A percentile compares a stretch with the other conserved stretches of the same genome.
Evolutionary conservation across 495 filamentous ascomycete species (phyloP).

Genomic region (Tuber brumale): DNA sequence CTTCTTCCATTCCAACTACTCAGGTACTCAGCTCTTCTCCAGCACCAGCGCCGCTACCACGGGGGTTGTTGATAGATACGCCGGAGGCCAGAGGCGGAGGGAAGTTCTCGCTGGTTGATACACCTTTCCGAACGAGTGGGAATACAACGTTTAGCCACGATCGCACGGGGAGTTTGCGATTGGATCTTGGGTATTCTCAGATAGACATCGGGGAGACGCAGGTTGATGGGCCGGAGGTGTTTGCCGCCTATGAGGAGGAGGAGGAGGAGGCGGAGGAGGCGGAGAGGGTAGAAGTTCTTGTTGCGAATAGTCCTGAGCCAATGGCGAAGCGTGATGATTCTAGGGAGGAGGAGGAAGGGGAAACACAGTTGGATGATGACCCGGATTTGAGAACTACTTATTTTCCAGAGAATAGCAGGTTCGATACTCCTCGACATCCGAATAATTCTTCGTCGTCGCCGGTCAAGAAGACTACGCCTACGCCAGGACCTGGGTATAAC

Average conservation of each 20-base stretch:
- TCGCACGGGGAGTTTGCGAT: conserved; percentile 24
- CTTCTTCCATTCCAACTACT: conserved; percentile 13
- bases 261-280: background rate
- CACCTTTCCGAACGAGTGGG: background rate
- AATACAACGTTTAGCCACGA: conserved; percentile 19
- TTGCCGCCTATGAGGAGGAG: background rate
- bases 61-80: background rate
- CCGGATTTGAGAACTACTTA: conserved; percentile 6
- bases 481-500: conserved; percentile 14
- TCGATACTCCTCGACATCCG: conserved; percentile 11
- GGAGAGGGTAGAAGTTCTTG: background rate
- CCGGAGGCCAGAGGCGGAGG: conserved; percentile 9
- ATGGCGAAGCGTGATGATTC: background rate
- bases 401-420: conserved; percentile 22
- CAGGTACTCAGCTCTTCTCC: conserved; percentile 28
- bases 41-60: conserved; percentile 2
- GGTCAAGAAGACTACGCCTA: background rate
- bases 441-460: conserved; percentile 7
- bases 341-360: background rate
- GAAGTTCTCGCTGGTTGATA: conserved; percentile 1
- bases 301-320: background rate
- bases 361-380: background rate
- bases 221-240: conserved; percentile 15
- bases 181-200: conserved; percentile 20
- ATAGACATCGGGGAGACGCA: conserved; percentile 35